Conservation (phyloP, 345 rosid species). For the Heritiera fomes region DNA sequence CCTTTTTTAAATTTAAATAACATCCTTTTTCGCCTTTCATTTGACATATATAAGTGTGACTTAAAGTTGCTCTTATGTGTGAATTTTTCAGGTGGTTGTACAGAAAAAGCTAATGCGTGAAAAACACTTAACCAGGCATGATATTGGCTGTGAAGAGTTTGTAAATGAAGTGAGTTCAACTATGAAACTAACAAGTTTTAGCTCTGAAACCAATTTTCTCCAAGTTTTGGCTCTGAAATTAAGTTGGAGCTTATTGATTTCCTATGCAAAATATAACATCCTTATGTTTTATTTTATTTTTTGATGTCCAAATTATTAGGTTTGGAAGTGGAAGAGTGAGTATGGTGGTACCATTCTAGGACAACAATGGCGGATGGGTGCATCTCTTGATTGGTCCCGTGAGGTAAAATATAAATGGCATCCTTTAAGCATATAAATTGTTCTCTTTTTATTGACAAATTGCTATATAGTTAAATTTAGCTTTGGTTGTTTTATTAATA, state of each 20-base stretch:
- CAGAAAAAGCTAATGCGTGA: slow-evolving; percentile 94
- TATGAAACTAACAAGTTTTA: neutral
- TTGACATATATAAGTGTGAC: neutral
- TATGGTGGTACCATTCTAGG: slow-evolving; percentile 73
- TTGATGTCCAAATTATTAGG: slow-evolving; percentile 44
- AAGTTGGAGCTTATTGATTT: neutral
- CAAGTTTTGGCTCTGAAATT: neutral
- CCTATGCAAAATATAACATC: neutral
- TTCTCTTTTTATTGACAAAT: neutral
- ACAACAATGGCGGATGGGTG: slow-evolving; percentile 79
- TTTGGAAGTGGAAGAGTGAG: slow-evolving; percentile 89
- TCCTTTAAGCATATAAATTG: neutral
- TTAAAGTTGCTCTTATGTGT: slow-evolving; percentile 1
- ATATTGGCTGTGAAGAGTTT: slow-evolving; percentile 84
- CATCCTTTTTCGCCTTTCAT: neutral
- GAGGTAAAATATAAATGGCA: slow-evolving; percentile 55
- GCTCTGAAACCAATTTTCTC: neutral
- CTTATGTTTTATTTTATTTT: neutral
- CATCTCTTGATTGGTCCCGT: slow-evolving; percentile 98
- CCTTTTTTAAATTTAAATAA: too few species aligned
- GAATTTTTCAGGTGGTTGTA: slow-evolving; percentile 63
- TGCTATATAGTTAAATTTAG: neutral
- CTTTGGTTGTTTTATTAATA: slow-evolving; percentile 15
- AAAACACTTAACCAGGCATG: slow-evolving; percentile 71
- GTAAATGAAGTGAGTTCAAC: slow-evolving; percentile 65